A percentile compares a stretch with the other conserved stretches of the same genome.
These are phyloP conservation scores for Capsicum baccatum DNA, from an alignment of 257 asterid genomes.

Conservation along the genomic window DNA sequence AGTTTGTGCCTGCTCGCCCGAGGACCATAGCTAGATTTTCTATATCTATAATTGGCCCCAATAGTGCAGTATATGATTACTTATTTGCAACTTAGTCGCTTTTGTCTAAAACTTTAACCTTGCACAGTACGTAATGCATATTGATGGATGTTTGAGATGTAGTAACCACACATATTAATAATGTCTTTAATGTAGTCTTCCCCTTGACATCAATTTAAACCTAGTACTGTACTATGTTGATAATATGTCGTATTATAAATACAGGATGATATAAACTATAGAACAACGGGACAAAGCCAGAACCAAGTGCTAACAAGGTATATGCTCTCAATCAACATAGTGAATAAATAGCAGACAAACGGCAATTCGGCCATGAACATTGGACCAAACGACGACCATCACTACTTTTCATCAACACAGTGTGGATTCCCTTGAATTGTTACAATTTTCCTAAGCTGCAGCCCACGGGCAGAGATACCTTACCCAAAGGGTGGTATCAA, in stretches of 20 bases:
- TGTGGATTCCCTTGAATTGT: too few species aligned
- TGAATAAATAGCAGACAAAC: neutral
- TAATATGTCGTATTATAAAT: neutral
- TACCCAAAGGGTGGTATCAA: too few species aligned
- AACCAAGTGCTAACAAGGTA: neutral
- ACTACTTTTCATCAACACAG: too few species aligned
- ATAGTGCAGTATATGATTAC: neutral
- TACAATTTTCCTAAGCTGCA: too few species aligned
- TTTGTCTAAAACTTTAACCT: neutral
- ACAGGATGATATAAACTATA: neutral
- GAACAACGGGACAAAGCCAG: neutral
- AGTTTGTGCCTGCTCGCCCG: too few species aligned
- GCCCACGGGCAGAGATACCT: too few species aligned
- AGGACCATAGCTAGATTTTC: too few species aligned
- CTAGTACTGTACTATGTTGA: neutral
- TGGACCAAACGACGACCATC: too few species aligned
- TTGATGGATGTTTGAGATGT: neutral
- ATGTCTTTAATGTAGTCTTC: neutral
- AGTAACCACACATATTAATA: neutral
- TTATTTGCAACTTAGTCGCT: neutral
- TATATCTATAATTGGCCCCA: neutral
- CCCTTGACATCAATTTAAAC: neutral
- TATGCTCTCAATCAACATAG: neutral
- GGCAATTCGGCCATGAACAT: too few species aligned
- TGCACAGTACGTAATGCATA: neutral